These are phyloP conservation scores for Eremochloa ophiuroides DNA, from an alignment of 176 grass and related monocot species.

Conservation along the genomic window DNA sequence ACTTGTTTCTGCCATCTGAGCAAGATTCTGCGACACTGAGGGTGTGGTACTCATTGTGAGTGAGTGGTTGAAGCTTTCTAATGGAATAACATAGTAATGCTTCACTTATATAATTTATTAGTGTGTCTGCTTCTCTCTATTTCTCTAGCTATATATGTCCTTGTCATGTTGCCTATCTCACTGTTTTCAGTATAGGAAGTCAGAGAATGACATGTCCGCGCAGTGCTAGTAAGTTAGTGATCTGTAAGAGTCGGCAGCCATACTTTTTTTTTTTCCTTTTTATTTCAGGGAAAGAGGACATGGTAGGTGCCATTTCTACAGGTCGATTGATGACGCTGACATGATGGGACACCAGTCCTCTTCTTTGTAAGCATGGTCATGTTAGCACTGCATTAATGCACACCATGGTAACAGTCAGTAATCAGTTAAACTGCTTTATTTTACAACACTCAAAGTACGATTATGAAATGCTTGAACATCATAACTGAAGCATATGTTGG, in stretches of 20 bases:
- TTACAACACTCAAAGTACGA: neutral
- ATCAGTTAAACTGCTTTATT: neutral
- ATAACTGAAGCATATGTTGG: neutral
- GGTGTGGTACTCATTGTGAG: neutral
- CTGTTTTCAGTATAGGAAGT: neutral
- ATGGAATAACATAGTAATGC: neutral
- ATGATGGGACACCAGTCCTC: neutral
- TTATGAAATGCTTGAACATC: neutral
- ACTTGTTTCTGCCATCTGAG: neutral
- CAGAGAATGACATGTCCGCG: neutral
- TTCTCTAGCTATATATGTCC: neutral
- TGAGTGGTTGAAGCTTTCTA: neutral
- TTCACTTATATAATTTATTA: neutral
- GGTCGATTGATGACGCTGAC: neutral
- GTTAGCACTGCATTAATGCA: neutral
- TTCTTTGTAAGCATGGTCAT: neutral
- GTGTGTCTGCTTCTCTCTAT: neutral
- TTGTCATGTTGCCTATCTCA: neutral
- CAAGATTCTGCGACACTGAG: neutral
- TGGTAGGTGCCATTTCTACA: slow-evolving; percentile 18
- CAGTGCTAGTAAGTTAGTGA: slow-evolving; percentile 2
- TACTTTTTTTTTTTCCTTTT: neutral
- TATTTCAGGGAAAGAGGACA: slow-evolving; percentile 24
- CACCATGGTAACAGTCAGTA: neutral
- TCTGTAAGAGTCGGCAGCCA: neutral